Evolutionary conservation across 2,329 filamentous ascomycete genomes (phyloP).

Genomic region (Diaporthe velutina): DNA sequence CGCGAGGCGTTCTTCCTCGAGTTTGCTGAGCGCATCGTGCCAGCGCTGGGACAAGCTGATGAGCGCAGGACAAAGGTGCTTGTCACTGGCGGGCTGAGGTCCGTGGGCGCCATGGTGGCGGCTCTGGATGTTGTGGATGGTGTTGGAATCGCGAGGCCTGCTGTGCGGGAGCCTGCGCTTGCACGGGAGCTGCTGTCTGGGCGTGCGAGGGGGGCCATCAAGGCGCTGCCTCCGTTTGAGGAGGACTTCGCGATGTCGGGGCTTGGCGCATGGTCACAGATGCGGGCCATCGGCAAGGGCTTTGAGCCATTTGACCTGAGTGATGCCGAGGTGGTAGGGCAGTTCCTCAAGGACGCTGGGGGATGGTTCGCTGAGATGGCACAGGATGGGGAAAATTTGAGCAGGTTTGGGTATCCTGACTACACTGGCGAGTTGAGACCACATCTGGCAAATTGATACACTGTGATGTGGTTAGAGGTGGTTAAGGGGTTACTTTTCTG

Average conservation of each 20-base stretch:
- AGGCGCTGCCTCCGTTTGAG: neutral
- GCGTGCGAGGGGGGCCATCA: conserved; percentile 40
- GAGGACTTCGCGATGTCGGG: neutral
- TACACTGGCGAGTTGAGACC: conserved; percentile 1
- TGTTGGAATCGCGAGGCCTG: conserved; percentile 64
- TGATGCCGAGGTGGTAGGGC: neutral
- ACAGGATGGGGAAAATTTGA: conserved; percentile 5
- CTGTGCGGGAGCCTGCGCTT: conserved; percentile 50
- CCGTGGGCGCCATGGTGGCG: conserved; percentile 67
- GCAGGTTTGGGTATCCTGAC: conserved; percentile 9
- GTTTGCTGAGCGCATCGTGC: conserved; percentile 67
- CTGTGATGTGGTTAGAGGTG: neutral
- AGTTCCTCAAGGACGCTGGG: conserved; percentile 14
- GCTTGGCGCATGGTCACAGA: conserved; percentile 12
- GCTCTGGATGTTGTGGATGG: conserved; percentile 70
- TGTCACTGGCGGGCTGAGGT: conserved; percentile 70
- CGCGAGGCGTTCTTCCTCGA: conserved; percentile 72
- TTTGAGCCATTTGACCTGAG: conserved; percentile 30
- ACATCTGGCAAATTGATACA: neutral
- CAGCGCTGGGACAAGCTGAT: conserved; percentile 47
- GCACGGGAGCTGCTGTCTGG: conserved; percentile 46
- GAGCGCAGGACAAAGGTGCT: conserved; percentile 67
- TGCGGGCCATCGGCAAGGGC: conserved; percentile 12
- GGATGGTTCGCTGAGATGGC: neutral
- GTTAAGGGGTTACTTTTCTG: too few species aligned